Evolutionary conservation across 805 yeast species (phyloP), one percentile per base, ranked within the genome.

Genomic region (Middelhovenomyces tepae): DNA sequence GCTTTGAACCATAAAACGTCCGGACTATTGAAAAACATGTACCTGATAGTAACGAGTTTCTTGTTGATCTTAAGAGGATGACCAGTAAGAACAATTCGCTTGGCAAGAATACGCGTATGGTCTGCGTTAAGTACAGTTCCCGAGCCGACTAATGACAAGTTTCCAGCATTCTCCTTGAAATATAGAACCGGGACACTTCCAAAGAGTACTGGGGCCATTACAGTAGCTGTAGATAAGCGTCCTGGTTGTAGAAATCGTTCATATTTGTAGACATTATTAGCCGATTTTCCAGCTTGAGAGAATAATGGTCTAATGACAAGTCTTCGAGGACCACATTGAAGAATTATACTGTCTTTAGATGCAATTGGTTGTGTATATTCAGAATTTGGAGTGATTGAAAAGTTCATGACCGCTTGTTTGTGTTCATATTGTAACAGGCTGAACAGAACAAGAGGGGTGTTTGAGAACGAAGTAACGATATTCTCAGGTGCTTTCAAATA

Each of bases 11-110:
- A 82, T 44, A 72, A 73, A 45, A 93, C 81, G 54, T 91, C 99
- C 30, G 81, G 84, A 7, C 83, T 63, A 51, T 78, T 84, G 76
- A 89, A 89, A 67, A 91, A 91, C 99, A 91, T 91, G 71, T 86
- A 91, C 46, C 97, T 78, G 38, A 91, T 71, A 2, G 98, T 91
- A 43, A 91, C 84, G 25, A 87, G 82, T 39, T 70, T 74, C 63
- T 84, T 89, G 67, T 93, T 96, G 48, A 91, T 87, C 66, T 87
- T 91, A 59, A 86, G 77, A 27, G 96, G 94, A 46, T 85, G 86
- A 37, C 98, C 98, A 0, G 97, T 91, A 35, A 91, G 62, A 4
- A 91, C 75, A 4, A 79, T 78, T 54, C 97, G 73, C 69, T 89
- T 86, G 20, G 93, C 94, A 35, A 87, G 53, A 16, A 89, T 69